Base-by-base conservation (phyloP, 2,329 filamentous ascomycete genomes). In the Achaetomium macrosporum region DNA sequence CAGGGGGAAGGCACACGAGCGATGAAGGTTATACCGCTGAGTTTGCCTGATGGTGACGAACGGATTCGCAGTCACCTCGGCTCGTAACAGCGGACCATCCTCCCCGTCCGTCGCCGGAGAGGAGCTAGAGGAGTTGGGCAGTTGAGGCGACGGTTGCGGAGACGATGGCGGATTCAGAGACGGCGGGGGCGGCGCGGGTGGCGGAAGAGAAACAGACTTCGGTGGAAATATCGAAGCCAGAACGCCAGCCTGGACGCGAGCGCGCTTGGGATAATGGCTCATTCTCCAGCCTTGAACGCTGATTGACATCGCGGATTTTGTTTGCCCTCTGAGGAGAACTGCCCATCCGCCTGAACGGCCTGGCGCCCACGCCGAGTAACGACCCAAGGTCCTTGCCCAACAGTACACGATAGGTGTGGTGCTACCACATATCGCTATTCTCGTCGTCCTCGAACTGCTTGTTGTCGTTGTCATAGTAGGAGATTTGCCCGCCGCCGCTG, bases 401-500 rank as follows among this genome's bases (percentile, higher is more conserved):
- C 11, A 25, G 8, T 42, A 25, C 9, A 12, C 41, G 48, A 49
- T 30, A 12, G 16, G 42, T 43, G 52, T 58, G 57, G 53, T 47
- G 33, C 61, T 63, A 63, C 61, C 60, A 63, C 61, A 61, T 61
- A 29, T 62, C 57, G 51, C 46, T 55, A 16, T 50, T 51, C 50
- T 60, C 58, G 17, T 57, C 51, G 35, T 59, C 51, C 17, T 55
- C 53, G 45, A 47, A 51, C 25, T 51, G 47, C 19, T 51, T 55
- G 39, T 25, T 51, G 37, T 56, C 48, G 8, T 53, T 54, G 12
- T 35, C 44, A 16, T 62, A 54, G 40, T 61, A 62, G 46, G 58
- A 55, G 36, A 37, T 45, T 19, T 54, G 40, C 37, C 52, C 51
- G 11, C 47, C 49, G 16, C 44, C 45, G 19, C 53, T 57, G 33